Base-by-base conservation (phyloP, 768 basidiomycete genomes). In the Hygrophorus russula region DNA sequence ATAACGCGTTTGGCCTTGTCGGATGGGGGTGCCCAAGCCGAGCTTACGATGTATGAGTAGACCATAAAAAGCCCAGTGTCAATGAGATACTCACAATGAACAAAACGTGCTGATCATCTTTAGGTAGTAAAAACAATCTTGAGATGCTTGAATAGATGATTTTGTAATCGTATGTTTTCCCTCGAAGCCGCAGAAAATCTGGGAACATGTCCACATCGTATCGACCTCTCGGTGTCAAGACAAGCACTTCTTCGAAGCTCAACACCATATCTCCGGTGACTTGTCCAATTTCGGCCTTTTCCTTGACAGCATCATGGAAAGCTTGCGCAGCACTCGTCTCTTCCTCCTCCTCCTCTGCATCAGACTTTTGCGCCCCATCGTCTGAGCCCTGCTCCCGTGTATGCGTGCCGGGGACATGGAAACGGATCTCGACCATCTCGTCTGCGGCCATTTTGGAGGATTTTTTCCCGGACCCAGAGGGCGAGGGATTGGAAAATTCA, bases 131-230 rank as follows among this genome's bases (percentile, higher is more conserved):
- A 72, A 98, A 99, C 7, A 98, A 65, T 46, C 78, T 74, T 17
- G 86, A 80, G 52, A 99, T 89, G 49, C 83, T 85, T 30, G 76
- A 72, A 63, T 93, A 96, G 17, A 88, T 70, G 46, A 99, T 89
- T 64, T 97, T 92, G 73, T 99, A 99, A 62, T 99, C 96, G 63
- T 98, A 98, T 1, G 93, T 97, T 65, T 97, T 96, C 41, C 96
- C 96, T n/a, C 92, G 83, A 27, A 98, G 66, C 34, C 96, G 82
- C 56, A 99, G 61, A 67, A 92, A 98, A 42, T 88, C 87, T 18
- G 80, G 80, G 70, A 89, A 97, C 85, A 99, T 91, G 65, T 98
- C 96, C 65, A 99, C 83, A 54, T 97, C 93, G 61, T 93, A 96
- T 43, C 91, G 82, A 42, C 94, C 93, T 71, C 94, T 81, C 47